These are phyloP conservation scores for Neofusicoccum laricinum DNA, from an alignment of 2,329 filamentous ascomycete genomes.

Conservation along the genomic window DNA sequence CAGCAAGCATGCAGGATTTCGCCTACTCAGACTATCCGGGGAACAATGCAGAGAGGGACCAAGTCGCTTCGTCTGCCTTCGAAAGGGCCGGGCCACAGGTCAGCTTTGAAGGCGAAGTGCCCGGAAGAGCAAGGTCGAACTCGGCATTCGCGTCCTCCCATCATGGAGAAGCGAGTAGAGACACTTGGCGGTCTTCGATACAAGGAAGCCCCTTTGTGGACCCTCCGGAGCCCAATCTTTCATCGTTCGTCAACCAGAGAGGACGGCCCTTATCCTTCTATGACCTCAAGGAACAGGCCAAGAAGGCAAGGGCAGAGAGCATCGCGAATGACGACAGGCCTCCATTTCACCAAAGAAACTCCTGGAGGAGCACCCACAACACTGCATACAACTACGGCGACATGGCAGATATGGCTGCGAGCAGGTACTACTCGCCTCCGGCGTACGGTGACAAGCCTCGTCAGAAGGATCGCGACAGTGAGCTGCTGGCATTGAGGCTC, in stretches of 20 bases:
- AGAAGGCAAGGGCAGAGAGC: conserved; percentile 4
- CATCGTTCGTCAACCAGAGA: not conserved
- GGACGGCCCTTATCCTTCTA: conserved; percentile 9
- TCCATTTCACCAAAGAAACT: not conserved
- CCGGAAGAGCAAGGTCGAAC: not conserved
- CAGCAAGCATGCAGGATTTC: not conserved
- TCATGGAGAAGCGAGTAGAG: not conserved
- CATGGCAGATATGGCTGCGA: not conserved
- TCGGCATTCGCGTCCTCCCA: not conserved
- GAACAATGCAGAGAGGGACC: not conserved
- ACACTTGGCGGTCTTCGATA: not conserved
- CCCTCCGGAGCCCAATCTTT: not conserved
- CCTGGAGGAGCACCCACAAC: not conserved
- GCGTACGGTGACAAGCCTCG: not conserved
- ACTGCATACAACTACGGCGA: conserved; percentile 4
- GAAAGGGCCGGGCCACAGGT: not conserved
- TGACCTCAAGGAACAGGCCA: conserved; percentile 9
- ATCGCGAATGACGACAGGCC: not conserved
- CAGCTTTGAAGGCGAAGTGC: not conserved
- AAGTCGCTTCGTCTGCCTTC: not conserved
- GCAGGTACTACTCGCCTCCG: not conserved
- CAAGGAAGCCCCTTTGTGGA: not conserved
- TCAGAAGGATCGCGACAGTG: not conserved
- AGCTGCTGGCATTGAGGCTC: conserved; percentile 23
- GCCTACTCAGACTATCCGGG: not conserved